phyloP scores from a whole-genome alignment of 352 stramenopile species.

The Aphanomyces euteiches region DNA sequence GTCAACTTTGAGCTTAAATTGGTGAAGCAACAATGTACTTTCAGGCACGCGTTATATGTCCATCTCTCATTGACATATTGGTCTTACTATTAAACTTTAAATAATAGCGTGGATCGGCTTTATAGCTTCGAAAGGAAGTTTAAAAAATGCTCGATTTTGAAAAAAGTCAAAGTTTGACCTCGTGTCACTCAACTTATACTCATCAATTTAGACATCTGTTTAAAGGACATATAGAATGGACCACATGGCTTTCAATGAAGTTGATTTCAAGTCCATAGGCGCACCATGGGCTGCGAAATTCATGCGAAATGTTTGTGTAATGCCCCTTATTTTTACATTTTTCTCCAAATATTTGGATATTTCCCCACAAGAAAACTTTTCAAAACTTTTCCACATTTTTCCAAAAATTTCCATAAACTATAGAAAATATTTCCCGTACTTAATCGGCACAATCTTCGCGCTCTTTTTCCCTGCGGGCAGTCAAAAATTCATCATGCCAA shows the following conservation, averaged over 20 bases:
- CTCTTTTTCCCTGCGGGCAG: no score
- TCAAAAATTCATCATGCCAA: no score
- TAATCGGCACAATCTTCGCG: not conserved
- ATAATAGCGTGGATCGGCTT: not conserved
- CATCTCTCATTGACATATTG: not conserved
- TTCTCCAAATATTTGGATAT: not conserved
- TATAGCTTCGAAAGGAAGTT: not conserved
- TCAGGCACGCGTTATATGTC: not conserved
- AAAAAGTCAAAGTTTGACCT: not conserved
- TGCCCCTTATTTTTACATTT: not conserved
- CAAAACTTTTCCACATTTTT: not conserved
- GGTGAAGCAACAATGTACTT: not conserved
- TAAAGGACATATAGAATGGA: not conserved
- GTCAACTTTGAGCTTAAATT: not conserved
- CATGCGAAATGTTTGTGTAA: not conserved
- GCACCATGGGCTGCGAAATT: not conserved
- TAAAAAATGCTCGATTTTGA: not conserved
- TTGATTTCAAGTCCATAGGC: not conserved
- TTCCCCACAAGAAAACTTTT: not conserved
- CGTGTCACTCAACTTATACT: not conserved
- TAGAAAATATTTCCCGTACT: not conserved
- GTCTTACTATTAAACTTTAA: not conserved
- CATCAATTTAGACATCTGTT: not conserved
- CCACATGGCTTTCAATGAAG: not conserved
- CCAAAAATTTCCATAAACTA: not conserved